Evolutionary conservation across 2,329 filamentous ascomycete species (phyloP).

Genomic region (Colletotrichum neosansevieriae): DNA sequence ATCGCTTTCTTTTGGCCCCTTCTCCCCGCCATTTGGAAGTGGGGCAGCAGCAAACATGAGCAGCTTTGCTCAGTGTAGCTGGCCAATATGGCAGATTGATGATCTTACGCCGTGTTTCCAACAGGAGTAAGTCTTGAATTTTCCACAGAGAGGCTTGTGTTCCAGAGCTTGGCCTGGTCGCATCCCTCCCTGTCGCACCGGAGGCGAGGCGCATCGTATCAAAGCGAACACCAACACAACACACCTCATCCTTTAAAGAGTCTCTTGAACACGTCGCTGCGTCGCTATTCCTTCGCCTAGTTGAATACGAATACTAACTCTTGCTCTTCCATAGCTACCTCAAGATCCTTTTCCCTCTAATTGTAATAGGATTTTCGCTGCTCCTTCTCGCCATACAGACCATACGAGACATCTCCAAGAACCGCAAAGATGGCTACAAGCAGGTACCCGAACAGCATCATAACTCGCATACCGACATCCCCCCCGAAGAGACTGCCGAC

Average conservation of each 20-base stretch:
- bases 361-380: constrained; percentile 77
- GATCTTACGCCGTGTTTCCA: constrained; percentile 74
- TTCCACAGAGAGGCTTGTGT: neutral
- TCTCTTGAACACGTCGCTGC: neutral
- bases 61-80: constrained; percentile 64
- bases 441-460: constrained; percentile 60
- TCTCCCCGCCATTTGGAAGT: constrained; percentile 36
- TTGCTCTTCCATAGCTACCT: constrained; percentile 71
- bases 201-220: constrained; percentile 18
- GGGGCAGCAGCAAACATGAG: constrained; percentile 52
- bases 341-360: constrained; percentile 82
- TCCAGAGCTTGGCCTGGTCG: constrained; percentile 1
- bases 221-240: constrained; percentile 21
- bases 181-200: constrained; percentile 15
- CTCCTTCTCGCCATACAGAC: constrained; percentile 72
- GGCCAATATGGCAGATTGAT: constrained; percentile 72
- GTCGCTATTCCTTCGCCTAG: neutral
- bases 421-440: constrained; percentile 68
- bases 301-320: constrained; percentile 8
- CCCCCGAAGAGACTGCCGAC: constrained; percentile 59
- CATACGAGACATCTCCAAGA: constrained; percentile 64
- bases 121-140: constrained; percentile 69
- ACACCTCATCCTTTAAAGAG: neutral
- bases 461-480: constrained; percentile 63
- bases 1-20: constrained; percentile 32